These are phyloP conservation scores for Sophora flavescens DNA, from an alignment of 306 rosid genomes.

Conservation along the genomic window DNA sequence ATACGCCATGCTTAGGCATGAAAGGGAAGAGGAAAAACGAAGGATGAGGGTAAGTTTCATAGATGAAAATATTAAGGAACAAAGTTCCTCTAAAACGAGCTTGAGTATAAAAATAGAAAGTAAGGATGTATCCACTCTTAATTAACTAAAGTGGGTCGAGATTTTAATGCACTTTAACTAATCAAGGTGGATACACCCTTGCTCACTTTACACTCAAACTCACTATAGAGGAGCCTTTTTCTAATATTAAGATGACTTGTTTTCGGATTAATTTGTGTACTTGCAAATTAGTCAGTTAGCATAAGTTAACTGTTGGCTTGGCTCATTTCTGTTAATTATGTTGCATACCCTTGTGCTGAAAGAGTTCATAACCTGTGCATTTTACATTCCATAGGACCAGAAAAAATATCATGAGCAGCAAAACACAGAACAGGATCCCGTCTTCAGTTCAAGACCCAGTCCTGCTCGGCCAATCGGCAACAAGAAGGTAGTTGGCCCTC, in stretches of 20 bases:
- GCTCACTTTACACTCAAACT: no score
- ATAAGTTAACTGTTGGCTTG: neutral
- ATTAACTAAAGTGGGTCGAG: no score
- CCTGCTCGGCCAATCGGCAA: conserved; percentile 76
- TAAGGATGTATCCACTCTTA: no score
- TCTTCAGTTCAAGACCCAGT: conserved; percentile 67
- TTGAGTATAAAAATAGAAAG: no score
- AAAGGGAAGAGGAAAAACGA: conserved; percentile 90
- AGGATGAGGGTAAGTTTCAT: conserved; percentile 70
- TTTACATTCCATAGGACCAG: conserved; percentile 71
- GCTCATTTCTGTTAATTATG: neutral
- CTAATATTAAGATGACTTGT: neutral
- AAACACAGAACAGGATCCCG: conserved; percentile 72
- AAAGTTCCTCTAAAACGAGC: no score
- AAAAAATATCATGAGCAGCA: conserved; percentile 80
- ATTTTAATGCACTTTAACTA: no score
- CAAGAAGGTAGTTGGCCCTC: conserved; percentile 89
- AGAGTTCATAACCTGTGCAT: conserved; percentile 30
- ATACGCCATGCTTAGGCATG: conserved; percentile 93
- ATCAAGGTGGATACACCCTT: no score
- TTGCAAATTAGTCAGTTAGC: neutral
- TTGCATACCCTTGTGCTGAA: conserved; percentile 3
- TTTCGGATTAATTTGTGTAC: neutral
- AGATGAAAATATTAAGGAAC: neutral
- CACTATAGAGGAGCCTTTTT: no score